These are phyloP conservation scores for Porcisia hertigi DNA, from an alignment of 208 protist genomes.

Conservation along the genomic window DNA sequence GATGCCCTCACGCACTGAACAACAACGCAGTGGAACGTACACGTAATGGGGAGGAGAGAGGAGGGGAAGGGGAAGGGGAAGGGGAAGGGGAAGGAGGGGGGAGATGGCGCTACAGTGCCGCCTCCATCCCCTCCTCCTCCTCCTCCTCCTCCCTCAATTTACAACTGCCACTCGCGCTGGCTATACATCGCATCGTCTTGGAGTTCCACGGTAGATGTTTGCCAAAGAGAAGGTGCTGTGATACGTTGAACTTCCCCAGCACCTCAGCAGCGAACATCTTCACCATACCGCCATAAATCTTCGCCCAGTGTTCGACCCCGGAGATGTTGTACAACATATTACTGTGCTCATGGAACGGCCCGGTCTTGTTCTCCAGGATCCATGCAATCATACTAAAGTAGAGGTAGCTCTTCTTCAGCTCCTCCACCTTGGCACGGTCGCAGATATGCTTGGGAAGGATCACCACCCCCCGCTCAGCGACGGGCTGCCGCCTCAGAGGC, in stretches of 20 bases:
- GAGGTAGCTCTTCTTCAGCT: conserved; percentile 47
- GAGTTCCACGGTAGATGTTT: conserved; percentile 80
- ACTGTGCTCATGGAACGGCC: conserved; percentile 93
- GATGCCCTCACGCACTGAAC: too few relatives aligned
- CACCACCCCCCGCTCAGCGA: conserved; percentile 46
- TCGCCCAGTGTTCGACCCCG: conserved; percentile 82
- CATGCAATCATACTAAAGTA: conserved; percentile 84
- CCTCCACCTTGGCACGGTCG: conserved; percentile 39
- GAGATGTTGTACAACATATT: conserved; percentile 94
- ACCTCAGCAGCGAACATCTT: conserved; percentile 97
- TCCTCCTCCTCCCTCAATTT: too few relatives aligned
- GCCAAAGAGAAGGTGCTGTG: conserved; percentile 96
- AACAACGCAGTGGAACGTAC: too few relatives aligned
- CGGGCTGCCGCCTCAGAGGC: conserved; percentile 30
- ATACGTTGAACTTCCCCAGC: conserved; percentile 94
- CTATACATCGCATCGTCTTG: conserved; percentile 17
- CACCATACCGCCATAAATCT: conserved; percentile 91
- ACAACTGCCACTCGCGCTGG: neutral
- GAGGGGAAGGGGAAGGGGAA: too few relatives aligned
- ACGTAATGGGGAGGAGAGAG: too few relatives aligned
- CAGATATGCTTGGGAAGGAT: conserved; percentile 82
- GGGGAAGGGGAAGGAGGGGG: too few relatives aligned
- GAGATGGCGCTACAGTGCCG: too few relatives aligned
- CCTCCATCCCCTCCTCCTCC: too few relatives aligned
- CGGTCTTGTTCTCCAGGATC: conserved; percentile 87